Percentiles rank a stretch among this genome's conserved stretches.
phyloP scores from a whole-genome alignment of 2,329 filamentous ascomycete species.

The Aspergillus sp. region DNA sequence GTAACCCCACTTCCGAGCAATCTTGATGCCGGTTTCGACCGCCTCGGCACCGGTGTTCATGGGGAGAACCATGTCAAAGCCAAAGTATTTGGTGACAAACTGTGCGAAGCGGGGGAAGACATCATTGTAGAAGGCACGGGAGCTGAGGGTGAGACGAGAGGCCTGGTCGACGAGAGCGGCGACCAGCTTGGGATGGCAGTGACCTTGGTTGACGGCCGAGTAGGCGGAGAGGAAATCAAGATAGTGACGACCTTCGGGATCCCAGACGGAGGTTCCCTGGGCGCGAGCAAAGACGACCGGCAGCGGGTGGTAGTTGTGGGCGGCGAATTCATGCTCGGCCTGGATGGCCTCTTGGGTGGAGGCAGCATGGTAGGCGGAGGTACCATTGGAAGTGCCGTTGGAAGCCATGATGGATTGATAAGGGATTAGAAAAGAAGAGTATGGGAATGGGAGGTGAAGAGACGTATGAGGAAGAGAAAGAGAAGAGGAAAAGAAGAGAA shows the following conservation, averaged over 20 bases:
- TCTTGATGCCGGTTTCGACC: conserved; percentile 92
- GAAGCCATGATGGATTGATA: conserved; percentile 21
- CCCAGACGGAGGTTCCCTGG: conserved; percentile 87
- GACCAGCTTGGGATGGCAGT: conserved; percentile 95
- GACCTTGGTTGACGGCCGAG: conserved; percentile 95
- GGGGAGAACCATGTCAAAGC: conserved; percentile 95
- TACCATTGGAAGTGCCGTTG: conserved; percentile 34
- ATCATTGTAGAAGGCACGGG: conserved; percentile 95
- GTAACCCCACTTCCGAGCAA: conserved; percentile 97
- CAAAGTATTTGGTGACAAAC: conserved; percentile 84
- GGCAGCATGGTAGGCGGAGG: conserved; percentile 65
- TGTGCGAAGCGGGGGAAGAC: conserved; percentile 95
- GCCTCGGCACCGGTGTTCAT: conserved; percentile 99
- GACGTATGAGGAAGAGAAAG: neutral
- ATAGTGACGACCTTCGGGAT: conserved; percentile 92
- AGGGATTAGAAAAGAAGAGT: neutral
- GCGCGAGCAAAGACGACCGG: conserved; percentile 90
- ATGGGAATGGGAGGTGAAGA: neutral
- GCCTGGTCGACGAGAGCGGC: conserved; percentile 89
- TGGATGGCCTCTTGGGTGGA: conserved; percentile 78
- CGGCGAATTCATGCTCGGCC: conserved; percentile 78
- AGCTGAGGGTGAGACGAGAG: conserved; percentile 83
- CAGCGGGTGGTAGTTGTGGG: conserved; percentile 98
- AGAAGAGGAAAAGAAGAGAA: conserved; percentile 14
- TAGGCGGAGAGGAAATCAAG: conserved; percentile 98